Evolutionary conservation across 306 rosid species (phyloP), one percentile per base, ranked within the genome.

Genomic region (Dalbergia cochinchinensis): DNA sequence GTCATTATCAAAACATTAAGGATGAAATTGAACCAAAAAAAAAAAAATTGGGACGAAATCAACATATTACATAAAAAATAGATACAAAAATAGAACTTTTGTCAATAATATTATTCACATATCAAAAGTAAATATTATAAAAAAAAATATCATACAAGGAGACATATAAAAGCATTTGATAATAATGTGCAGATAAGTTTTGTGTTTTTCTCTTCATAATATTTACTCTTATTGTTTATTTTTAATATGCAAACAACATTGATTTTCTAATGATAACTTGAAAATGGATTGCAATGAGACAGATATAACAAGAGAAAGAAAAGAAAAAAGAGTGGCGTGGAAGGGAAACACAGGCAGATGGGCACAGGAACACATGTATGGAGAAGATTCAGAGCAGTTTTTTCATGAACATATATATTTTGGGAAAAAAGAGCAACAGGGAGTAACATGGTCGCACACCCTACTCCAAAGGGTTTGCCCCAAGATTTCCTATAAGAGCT

Each of bases 361-460:
- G 90, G 89, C 78, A 26, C 90, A 86, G 89, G 68, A 65, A 76
- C 67, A 82, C 95, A 91, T 87, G 92, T 87, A n/a, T n/a, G 92
- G 83, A 65, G 85, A 85, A 85, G 91, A 88, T 87, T 87, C 91
- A 84, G 82, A 87, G 76, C 77, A 86, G 19, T 11, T 53, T 82
- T 76, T 79, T 73, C 41, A 76, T 39, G 47, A 55, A 62, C 33
- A 34, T 31, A 26, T 39, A 34, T 31, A 26, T 51, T 59, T 65
- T 11, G 14, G 18, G 31, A 14, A 37, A 22, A 57, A 48, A 60
- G 69, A 74, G 81, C 69, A 85, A 76, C 87, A 79, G 80, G 82
- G 83, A 90, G 82, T 69, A 79, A 86, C 87, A 90, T 84, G 91
- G 87, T 70, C 62, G 31, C 13, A 10, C 78, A 60, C 83, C 79